Evolutionary conservation across 176 grass and related monocot genomes (phyloP).

Genomic region (Eleusine coracana): DNA sequence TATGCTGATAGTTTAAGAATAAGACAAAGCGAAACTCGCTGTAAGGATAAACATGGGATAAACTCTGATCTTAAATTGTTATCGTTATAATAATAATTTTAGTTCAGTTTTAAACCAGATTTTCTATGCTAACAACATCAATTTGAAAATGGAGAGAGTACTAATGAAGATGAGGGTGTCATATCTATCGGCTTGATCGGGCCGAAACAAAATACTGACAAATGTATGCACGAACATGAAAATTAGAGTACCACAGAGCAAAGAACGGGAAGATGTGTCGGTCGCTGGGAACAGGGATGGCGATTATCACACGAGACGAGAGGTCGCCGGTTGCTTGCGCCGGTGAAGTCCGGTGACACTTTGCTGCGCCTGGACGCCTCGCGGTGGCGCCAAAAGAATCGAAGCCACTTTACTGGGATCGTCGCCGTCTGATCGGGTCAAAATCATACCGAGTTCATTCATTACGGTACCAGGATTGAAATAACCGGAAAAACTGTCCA

Average conservation of each 20-base stretch:
- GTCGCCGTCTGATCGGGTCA: constrained; percentile 14
- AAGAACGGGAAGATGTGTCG: background rate
- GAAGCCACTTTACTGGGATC: constrained; percentile 21
- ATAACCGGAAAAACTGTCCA: too few species aligned
- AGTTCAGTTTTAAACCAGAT: too few species aligned
- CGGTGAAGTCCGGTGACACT: background rate
- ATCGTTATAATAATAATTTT: too few species aligned
- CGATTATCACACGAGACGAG: background rate
- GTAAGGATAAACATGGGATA: background rate
- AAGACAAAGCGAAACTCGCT: background rate
- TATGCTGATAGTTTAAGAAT: background rate
- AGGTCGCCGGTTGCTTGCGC: background rate
- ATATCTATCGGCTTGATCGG: background rate
- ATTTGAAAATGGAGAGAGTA: too few species aligned
- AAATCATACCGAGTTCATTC: background rate
- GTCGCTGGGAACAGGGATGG: background rate
- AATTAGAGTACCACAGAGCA: background rate
- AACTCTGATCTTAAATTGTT: too few species aligned
- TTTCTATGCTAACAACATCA: too few species aligned
- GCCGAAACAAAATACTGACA: background rate
- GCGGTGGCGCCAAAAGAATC: background rate
- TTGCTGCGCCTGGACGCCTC: constrained; percentile 43
- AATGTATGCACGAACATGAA: background rate
- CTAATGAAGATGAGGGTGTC: too few species aligned
- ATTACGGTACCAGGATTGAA: background rate